Conservation (phyloP, 1,284 basidiomycete species). For the Sporisorium sorghi region DNA sequence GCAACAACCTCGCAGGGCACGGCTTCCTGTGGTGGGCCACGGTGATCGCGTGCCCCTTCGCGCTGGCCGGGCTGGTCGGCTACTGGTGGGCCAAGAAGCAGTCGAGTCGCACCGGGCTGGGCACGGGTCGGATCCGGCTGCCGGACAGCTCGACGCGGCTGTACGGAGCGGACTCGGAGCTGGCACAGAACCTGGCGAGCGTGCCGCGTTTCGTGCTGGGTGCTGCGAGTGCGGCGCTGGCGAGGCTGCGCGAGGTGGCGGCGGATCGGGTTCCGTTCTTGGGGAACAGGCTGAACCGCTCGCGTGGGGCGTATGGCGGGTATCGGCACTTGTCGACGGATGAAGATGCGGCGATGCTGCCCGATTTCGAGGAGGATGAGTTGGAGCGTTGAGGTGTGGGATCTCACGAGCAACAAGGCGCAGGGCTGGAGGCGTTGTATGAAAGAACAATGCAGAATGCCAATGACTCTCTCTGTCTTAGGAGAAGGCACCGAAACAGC, state of each 20-base stretch:
- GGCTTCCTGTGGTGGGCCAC: constrained; percentile 65
- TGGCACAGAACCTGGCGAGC: constrained; percentile 74
- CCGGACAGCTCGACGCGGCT: constrained; percentile 53
- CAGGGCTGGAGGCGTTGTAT: background rate
- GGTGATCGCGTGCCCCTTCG: constrained; percentile 54
- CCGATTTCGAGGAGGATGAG: constrained; percentile 64
- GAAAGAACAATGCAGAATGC: background rate
- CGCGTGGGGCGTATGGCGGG: constrained; percentile 53
- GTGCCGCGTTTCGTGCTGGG: constrained; percentile 48
- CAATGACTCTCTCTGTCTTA: background rate
- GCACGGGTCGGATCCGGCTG: constrained; percentile 35
- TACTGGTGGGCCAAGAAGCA: constrained; percentile 74
- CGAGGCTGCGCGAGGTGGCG: constrained; percentile 38
- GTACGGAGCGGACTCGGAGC: constrained; percentile 73
- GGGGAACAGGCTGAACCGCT: constrained; percentile 22
- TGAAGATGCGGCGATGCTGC: constrained; percentile 65
- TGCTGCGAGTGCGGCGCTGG: constrained; percentile 33
- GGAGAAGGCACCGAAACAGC: no score
- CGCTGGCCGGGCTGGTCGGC: constrained; percentile 52
- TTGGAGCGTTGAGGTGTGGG: constrained; percentile 50
- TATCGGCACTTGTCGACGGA: constrained; percentile 64
- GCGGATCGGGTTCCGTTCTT: constrained; percentile 54
- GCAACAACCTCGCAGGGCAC: constrained; percentile 44
- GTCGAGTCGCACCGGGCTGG: constrained; percentile 35
- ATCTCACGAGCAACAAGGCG: constrained; percentile 1